phyloP scores from a whole-genome alignment of 2,329 filamentous ascomycete genomes.

The Cordyceps militaris region DNA sequence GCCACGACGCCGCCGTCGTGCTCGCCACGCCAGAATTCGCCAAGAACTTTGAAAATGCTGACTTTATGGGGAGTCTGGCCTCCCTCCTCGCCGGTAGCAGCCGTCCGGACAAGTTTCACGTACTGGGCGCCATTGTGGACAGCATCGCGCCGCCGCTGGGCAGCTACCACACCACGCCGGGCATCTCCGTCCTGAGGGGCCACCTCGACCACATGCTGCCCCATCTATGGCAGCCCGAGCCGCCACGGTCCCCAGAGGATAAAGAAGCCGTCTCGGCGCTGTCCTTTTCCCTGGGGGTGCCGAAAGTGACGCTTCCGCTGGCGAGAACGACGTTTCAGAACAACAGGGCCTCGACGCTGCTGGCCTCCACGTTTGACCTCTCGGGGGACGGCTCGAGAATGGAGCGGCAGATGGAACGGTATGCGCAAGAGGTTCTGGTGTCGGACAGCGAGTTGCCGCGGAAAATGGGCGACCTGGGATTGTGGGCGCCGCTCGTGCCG shows the following conservation, averaged over 20 bases:
- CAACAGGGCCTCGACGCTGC: slow-evolving; percentile 53
- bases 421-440: slow-evolving; percentile 31
- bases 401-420: slow-evolving; percentile 27
- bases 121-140: slow-evolving; percentile 51
- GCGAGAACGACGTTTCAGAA: slow-evolving; percentile 75
- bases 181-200: slow-evolving; percentile 48
- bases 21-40: slow-evolving; percentile 43
- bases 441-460: slow-evolving; percentile 17
- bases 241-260: slow-evolving; percentile 22
- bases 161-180: slow-evolving; percentile 28
- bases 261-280: slow-evolving; percentile 34
- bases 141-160: slow-evolving; percentile 35
- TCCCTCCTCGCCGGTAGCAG: slow-evolving; percentile 38
- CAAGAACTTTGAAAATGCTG: slow-evolving; percentile 38
- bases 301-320: slow-evolving; percentile 52
- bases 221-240: slow-evolving; percentile 33
- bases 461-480: slow-evolving; percentile 20
- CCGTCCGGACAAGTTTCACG: slow-evolving; percentile 34
- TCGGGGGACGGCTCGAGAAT: slow-evolving; percentile 17
- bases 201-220: slow-evolving; percentile 35
- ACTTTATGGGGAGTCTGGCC: slow-evolving; percentile 36
- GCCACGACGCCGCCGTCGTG: slow-evolving; percentile 39
- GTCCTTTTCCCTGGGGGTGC: slow-evolving; percentile 32
- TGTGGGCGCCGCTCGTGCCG: slow-evolving; percentile 48
- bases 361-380: slow-evolving; percentile 29